Base-by-base conservation (phyloP, 495 filamentous ascomycete species). In the Xylaria castorea region DNA sequence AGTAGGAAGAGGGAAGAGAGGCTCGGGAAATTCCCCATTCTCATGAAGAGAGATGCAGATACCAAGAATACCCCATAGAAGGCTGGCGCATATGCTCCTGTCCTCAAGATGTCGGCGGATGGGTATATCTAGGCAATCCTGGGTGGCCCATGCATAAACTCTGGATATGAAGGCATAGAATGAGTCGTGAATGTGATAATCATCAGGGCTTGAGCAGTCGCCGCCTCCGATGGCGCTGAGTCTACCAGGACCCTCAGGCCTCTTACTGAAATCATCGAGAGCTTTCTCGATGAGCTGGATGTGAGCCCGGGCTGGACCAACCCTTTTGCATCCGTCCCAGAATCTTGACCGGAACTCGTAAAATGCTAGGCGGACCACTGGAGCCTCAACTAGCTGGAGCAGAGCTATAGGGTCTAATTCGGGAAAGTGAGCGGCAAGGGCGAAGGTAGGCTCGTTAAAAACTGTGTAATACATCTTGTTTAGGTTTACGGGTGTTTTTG, bases 321-420 rank as follows among this genome's bases (percentile, higher is more conserved):
- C 0, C n/a, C 1, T 22, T 12, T 12, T 40, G 20, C 1, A 22
- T 2, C 9, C 20, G 7, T 50, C 27, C 63, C 63, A 66, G 4
- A 32, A 66, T 0, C 42, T 27, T 2, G 14, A 25, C 1, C 27
- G 42, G 18, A 66, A 66, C 12, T 66, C 63, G 2, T 48, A 48
- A 16, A 65, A 65, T 2, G 62, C 62, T 11, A 65, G 40, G 22
- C 25, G 40, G 14, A 65, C 62, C 6, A n/a, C 62, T 46, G 62
- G 62, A 16, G 62, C n/a, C 5, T 65, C 62, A 22, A 65, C 42
- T 3, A 65, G 22, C 16, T 65, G 40, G 20, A 65, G 62, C 6
- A 65, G 22, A 14, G 62, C 62, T 7, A 65, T 7, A 6, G 62
- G 62, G 14, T 65, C 42, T 1, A 65, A 11, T 20, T 65, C 63